Conservation (phyloP, 768 basidiomycete species). For the Leccinum boreale region DNA sequence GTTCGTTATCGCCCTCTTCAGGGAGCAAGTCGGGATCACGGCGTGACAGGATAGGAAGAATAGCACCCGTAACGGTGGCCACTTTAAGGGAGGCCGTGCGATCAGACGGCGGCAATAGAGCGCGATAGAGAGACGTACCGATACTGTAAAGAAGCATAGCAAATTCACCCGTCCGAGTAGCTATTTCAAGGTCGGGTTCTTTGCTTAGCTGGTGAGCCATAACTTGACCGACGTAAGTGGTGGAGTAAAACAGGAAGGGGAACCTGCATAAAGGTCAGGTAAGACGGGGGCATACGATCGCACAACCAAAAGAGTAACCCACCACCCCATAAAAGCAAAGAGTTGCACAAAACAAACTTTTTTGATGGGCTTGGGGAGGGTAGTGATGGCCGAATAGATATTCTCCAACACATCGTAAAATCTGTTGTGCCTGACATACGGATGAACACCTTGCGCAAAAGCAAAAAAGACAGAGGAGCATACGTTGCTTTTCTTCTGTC, state of each 20-base stretch:
- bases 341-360: conserved; percentile 92
- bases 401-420: conserved; percentile 73
- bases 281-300: conserved; percentile 4
- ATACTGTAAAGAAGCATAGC: conserved; percentile 91
- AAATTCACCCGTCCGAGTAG: conserved; percentile 81
- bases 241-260: conserved; percentile 92
- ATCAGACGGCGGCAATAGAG: background rate
- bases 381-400: conserved; percentile 68
- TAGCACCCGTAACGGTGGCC: conserved; percentile 76
- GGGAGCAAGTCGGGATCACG: conserved; percentile 80
- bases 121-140: conserved; percentile 41
- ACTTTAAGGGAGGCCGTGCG: conserved; percentile 43
- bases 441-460: conserved; percentile 1
- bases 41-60: conserved; percentile 77
- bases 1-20: conserved; percentile 63
- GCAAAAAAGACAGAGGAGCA: conserved; percentile 4
- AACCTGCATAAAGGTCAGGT: conserved; percentile 52
- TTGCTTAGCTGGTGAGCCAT: conserved; percentile 76
- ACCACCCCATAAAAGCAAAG: conserved; percentile 98
- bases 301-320: conserved; percentile 20
- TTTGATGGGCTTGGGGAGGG: conserved; percentile 79
- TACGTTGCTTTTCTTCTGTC: conserved; percentile 44
- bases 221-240: conserved; percentile 91
- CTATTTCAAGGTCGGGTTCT: conserved; percentile 81
- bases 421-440: conserved; percentile 39